phyloP scores from a whole-genome alignment of 352 stramenopile genomes.

The Phytophthora boehmeriae region DNA sequence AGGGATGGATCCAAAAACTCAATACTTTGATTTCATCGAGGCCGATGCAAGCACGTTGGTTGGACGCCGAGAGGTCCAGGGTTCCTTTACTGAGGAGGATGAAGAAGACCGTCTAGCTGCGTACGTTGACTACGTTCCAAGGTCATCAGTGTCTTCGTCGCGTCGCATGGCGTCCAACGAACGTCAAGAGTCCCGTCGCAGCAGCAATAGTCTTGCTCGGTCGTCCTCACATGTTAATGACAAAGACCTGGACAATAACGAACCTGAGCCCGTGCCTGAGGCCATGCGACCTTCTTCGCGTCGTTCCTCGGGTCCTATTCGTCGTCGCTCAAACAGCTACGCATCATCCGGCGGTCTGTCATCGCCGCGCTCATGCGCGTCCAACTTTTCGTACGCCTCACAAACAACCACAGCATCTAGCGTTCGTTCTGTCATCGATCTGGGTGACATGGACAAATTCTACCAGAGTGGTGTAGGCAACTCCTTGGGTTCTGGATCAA shows the following conservation, averaged over 20 bases:
- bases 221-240: conserved; percentile 21
- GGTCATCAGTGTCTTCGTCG: conserved; percentile 53
- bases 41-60: conserved; percentile 73
- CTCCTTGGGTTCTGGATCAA: conserved; percentile 31
- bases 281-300: conserved; percentile 18
- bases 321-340: conserved; percentile 65
- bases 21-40: conserved; percentile 85
- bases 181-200: conserved; percentile 21
- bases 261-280: conserved; percentile 21
- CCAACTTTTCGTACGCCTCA: conserved; percentile 81
- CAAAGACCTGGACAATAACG: conserved; percentile 19
- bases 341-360: conserved; percentile 59
- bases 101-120: conserved; percentile 42
- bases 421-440: conserved; percentile 67
- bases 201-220: conserved; percentile 24
- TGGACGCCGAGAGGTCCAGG: conserved; percentile 65
- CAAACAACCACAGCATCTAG: conserved; percentile 73
- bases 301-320: conserved; percentile 30
- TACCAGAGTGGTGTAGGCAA: conserved; percentile 54
- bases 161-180: conserved; percentile 28
- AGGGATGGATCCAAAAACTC: conserved; percentile 83
- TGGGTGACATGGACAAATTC: conserved; percentile 84
- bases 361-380: conserved; percentile 69
- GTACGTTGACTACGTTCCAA: conserved; percentile 66
- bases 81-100: conserved; percentile 60